Evolutionary conservation across 257 asterid species (phyloP).

Genomic region (Striga asiatica): DNA sequence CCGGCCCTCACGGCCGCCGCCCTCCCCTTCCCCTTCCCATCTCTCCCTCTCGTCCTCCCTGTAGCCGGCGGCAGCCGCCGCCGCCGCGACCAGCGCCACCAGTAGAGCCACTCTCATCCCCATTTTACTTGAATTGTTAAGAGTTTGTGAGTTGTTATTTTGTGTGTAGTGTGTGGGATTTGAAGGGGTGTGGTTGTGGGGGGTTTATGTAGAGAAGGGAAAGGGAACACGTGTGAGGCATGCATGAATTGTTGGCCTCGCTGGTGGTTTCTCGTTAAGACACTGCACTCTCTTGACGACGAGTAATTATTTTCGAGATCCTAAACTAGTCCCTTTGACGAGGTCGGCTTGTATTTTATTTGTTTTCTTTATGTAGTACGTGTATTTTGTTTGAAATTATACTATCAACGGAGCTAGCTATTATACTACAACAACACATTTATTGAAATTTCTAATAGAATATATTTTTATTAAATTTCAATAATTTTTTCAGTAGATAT

Average conservation of each 20-base stretch:
- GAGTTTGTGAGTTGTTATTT: neutral
- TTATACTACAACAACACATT: no score
- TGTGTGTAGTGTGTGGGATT: neutral
- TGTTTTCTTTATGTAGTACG: no score
- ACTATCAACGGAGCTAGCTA: no score
- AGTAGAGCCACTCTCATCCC: constrained; percentile 12
- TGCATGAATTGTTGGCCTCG: constrained; percentile 37
- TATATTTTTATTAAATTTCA: no score
- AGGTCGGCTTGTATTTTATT: no score
- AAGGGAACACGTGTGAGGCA: constrained; percentile 45
- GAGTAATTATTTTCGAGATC: no score
- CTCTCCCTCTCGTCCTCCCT: constrained; percentile 17
- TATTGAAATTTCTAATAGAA: no score
- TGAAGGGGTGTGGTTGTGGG: neutral
- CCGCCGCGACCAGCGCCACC: constrained; percentile 19
- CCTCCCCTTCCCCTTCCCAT: constrained; percentile 8
- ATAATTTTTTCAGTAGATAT: no score
- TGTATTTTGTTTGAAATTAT: no score
- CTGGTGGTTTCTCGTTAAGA: constrained; percentile 35
- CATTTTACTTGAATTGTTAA: no score
- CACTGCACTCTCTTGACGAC: no score
- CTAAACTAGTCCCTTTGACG: no score
- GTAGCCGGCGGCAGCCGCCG: constrained; percentile 9
- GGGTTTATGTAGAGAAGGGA: constrained; percentile 25
- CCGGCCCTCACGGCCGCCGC: constrained; percentile 22